phyloP scores from a whole-genome alignment of 352 stramenopile genomes.

The Globisporangium abappressorium region DNA sequence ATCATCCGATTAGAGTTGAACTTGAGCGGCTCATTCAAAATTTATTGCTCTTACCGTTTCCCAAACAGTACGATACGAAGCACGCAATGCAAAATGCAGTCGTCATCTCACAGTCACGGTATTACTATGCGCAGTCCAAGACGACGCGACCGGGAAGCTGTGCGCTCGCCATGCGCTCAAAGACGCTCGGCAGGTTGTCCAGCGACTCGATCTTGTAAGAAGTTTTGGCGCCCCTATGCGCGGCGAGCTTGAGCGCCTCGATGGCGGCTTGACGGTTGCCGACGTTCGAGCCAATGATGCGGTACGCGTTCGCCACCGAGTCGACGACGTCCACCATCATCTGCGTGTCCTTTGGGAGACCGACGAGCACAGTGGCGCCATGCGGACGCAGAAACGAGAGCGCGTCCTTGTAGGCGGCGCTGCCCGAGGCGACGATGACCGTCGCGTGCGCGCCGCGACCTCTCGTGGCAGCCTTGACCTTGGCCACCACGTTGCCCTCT shows the following conservation, averaged over 20 bases:
- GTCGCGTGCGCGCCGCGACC: conserved; percentile 60
- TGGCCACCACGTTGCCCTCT: conserved; percentile 40
- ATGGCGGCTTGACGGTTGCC: conserved; percentile 53
- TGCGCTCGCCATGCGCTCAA: conserved; percentile 36
- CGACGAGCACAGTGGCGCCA: conserved; percentile 68
- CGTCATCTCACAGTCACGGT: background rate
- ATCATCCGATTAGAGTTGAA: no score
- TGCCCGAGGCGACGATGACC: conserved; percentile 69
- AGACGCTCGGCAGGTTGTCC: conserved; percentile 38
- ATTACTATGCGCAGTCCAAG: conserved; percentile 35
- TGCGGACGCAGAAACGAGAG: conserved; percentile 59
- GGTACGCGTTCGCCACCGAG: conserved; percentile 36
- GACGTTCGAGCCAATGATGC: conserved; percentile 54
- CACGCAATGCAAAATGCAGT: background rate
- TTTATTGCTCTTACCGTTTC: no score
- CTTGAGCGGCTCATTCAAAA: no score
- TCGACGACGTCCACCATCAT: conserved; percentile 34
- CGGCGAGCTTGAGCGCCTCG: conserved; percentile 51
- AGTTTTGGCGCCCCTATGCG: conserved; percentile 39
- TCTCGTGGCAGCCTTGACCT: conserved; percentile 39
- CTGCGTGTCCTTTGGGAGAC: conserved; percentile 54
- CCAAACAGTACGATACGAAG: background rate
- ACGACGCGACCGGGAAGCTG: conserved; percentile 39
- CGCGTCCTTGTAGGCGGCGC: conserved; percentile 50
- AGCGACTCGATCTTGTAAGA: conserved; percentile 37